phyloP scores from a whole-genome alignment of 2,329 filamentous ascomycete genomes.

The Calonectria crousiana region DNA sequence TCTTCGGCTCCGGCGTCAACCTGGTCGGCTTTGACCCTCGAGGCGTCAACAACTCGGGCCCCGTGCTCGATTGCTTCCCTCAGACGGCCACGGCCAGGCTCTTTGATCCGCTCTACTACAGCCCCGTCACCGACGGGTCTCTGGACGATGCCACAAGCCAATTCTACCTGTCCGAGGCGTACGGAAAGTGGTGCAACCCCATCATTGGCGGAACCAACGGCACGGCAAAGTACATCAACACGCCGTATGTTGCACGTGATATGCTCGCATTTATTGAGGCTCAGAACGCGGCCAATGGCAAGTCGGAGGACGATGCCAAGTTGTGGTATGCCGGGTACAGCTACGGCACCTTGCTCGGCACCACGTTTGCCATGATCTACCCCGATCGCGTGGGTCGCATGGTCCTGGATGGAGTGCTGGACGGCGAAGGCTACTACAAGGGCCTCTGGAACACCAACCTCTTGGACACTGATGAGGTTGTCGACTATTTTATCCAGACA shows the following conservation, averaged over 20 bases:
- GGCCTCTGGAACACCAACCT: slow-evolving; percentile 4
- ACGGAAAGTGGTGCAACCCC: slow-evolving; percentile 39
- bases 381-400: slow-evolving; percentile 39
- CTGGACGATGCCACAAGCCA: not conserved
- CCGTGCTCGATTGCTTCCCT: slow-evolving; percentile 32
- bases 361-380: slow-evolving; percentile 48
- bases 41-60: slow-evolving; percentile 54
- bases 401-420: slow-evolving; percentile 42
- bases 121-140: slow-evolving; percentile 31
- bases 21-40: slow-evolving; percentile 51
- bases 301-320: slow-evolving; percentile 34
- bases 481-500: not conserved
- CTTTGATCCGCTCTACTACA: slow-evolving; percentile 25
- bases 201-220: slow-evolving; percentile 37
- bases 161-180: slow-evolving; percentile 17
- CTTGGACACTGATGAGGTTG: not conserved
- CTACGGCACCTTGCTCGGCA: slow-evolving; percentile 51
- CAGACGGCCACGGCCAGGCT: not conserved
- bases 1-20: not conserved
- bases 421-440: slow-evolving; percentile 40
- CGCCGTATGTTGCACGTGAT: slow-evolving; percentile 60
- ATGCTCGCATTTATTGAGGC: slow-evolving; percentile 62
- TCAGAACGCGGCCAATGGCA: slow-evolving; percentile 51
- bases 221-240: slow-evolving; percentile 53
- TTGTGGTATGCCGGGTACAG: slow-evolving; percentile 49